phyloP scores from a whole-genome alignment of 2,329 filamentous ascomycete species.

The Beauveria australis region DNA sequence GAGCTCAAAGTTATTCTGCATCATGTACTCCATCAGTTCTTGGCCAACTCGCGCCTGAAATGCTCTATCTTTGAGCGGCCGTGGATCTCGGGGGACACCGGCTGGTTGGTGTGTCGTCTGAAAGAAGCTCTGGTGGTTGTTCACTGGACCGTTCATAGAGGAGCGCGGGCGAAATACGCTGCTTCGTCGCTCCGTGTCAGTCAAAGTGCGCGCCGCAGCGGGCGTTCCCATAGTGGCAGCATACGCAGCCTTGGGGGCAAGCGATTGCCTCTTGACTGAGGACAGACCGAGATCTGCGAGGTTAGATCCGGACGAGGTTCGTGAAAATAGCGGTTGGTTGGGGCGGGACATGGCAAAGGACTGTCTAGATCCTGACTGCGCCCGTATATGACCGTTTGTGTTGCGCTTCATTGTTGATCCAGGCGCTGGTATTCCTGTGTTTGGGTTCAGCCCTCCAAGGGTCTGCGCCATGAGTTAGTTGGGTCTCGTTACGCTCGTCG shows the following conservation, averaged over 20 bases:
- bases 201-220: slow-evolving; percentile 43
- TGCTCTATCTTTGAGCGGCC: slow-evolving; percentile 71
- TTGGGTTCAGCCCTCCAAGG: slow-evolving; percentile 73
- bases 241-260: slow-evolving; percentile 60
- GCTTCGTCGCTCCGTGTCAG: slow-evolving; percentile 59
- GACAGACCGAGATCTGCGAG: slow-evolving; percentile 72
- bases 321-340: slow-evolving; percentile 78
- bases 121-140: slow-evolving; percentile 86
- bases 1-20: slow-evolving; percentile 92
- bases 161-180: slow-evolving; percentile 70
- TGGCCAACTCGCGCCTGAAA: slow-evolving; percentile 79
- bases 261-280: slow-evolving; percentile 75
- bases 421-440: slow-evolving; percentile 81
- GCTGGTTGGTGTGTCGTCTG: slow-evolving; percentile 75
- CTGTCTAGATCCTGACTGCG: slow-evolving; percentile 73
- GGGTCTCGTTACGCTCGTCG: neutral
- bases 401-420: slow-evolving; percentile 88
- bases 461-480: slow-evolving; percentile 48
- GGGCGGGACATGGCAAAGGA: slow-evolving; percentile 79
- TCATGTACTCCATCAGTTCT: slow-evolving; percentile 85
- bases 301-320: slow-evolving; percentile 75
- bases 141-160: slow-evolving; percentile 58
- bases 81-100: slow-evolving; percentile 76
- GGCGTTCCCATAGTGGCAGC: slow-evolving; percentile 34
- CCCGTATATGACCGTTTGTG: slow-evolving; percentile 65